Conservation (phyloP, 2,329 filamentous ascomycete genomes). For the Claviceps citrina region DNA sequence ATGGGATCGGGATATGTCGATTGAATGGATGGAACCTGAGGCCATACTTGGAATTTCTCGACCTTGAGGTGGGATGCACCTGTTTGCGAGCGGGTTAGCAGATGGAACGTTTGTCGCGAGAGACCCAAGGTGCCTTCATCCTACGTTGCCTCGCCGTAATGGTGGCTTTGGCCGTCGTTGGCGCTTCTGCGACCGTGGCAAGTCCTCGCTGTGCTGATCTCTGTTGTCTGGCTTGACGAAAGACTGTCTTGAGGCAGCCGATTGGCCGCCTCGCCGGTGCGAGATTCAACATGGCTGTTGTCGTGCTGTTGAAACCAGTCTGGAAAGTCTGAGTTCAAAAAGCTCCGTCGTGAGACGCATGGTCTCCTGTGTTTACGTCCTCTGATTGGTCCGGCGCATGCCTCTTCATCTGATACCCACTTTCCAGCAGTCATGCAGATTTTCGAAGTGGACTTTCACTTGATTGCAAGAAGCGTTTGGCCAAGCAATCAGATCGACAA, state of each 20-base stretch:
- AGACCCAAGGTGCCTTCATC: constrained; percentile 9
- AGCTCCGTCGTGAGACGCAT: neutral
- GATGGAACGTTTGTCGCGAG: neutral
- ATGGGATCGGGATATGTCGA: constrained; percentile 51
- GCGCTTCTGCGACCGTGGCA: constrained; percentile 22
- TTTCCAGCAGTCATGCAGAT: too few species aligned
- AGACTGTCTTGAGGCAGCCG: constrained; percentile 51
- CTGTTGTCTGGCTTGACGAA: constrained; percentile 43
- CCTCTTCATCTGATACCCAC: constrained; percentile 18
- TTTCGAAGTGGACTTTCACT: too few species aligned
- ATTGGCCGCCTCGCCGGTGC: constrained; percentile 48
- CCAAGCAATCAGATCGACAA: neutral
- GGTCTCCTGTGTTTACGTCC: constrained; percentile 4
- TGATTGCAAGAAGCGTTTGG: constrained; percentile 8
- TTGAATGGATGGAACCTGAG: constrained; percentile 39
- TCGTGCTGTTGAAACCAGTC: constrained; percentile 7
- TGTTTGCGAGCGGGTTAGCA: constrained; percentile 10
- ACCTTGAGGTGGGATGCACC: constrained; percentile 21
- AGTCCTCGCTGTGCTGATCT: constrained; percentile 30
- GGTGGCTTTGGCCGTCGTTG: constrained; percentile 12
- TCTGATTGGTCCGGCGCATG: constrained; percentile 24
- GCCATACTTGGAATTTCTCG: constrained; percentile 35
- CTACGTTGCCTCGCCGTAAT: constrained; percentile 22
- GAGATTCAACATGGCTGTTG: constrained; percentile 38
- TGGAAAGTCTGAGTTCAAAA: neutral